Percentiles rank a stretch among this genome's conserved stretches.
Evolutionary conservation across 2,329 filamentous ascomycete genomes (phyloP).

Genomic region (Fusarium subtropicale): DNA sequence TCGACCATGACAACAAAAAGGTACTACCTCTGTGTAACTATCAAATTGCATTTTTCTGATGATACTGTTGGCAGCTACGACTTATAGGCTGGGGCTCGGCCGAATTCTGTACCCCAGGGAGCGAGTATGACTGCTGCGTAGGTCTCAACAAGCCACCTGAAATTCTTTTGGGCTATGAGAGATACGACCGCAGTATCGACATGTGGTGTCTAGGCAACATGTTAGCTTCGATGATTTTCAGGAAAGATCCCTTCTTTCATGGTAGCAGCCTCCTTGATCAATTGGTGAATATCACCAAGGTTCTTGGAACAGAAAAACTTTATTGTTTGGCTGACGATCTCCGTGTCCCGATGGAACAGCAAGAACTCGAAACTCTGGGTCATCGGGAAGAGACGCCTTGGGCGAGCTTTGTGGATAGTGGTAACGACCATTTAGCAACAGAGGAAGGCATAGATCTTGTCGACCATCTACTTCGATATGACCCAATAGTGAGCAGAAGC

Average conservation of each 20-base stretch:
- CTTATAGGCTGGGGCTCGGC: slow-evolving; percentile 26
- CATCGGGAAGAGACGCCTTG: slow-evolving; percentile 94
- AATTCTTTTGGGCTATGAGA: slow-evolving; percentile 93
- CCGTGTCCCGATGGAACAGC: slow-evolving; percentile 93
- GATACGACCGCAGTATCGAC: slow-evolving; percentile 97
- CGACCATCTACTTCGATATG: slow-evolving; percentile 93
- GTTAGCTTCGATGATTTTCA: slow-evolving; percentile 99
- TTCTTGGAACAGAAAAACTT: slow-evolving; percentile 92
- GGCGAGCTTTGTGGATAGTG: slow-evolving; percentile 92
- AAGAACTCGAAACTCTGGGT: slow-evolving; percentile 95
- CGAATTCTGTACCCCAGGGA: background rate
- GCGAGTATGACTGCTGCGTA: background rate
- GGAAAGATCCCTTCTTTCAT: slow-evolving; percentile 98
- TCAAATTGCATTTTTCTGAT: accelerated
- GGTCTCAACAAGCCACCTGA: slow-evolving; percentile 76
- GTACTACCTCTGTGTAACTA: accelerated
- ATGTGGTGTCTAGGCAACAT: slow-evolving; percentile 99
- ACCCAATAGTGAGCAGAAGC: slow-evolving; percentile 79
- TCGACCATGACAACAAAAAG: slow-evolving; percentile 8
- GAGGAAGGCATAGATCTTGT: slow-evolving; percentile 97
- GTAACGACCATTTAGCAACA: slow-evolving; percentile 94
- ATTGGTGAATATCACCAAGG: slow-evolving; percentile 96
- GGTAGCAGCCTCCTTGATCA: slow-evolving; percentile 97
- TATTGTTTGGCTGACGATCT: slow-evolving; percentile 99
- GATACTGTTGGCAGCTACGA: background rate